These are phyloP conservation scores for Plectranthus barbatus DNA, from an alignment of 257 asterid genomes.

Conservation along the genomic window DNA sequence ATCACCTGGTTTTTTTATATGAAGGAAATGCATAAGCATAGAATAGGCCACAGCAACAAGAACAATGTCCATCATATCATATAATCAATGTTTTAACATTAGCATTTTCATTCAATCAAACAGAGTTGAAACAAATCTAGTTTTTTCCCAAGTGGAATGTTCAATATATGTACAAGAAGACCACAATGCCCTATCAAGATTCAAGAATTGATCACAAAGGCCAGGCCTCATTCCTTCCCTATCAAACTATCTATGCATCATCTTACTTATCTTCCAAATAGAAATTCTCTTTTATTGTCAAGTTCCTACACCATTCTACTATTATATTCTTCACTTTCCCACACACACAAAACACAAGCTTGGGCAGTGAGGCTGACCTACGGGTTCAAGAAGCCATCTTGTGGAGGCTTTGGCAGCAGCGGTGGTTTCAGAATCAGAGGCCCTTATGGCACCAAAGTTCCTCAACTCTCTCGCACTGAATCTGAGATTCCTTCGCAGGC, in stretches of 20 bases:
- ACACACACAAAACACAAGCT: not conserved
- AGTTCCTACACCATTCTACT: not conserved
- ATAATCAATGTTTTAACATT: not conserved
- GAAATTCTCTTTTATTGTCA: too few species aligned
- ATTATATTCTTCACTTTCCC: not conserved
- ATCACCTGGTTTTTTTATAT: slow-evolving; percentile 40
- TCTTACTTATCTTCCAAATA: not conserved
- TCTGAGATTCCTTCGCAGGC: slow-evolving; percentile 37
- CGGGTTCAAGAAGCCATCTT: slow-evolving; percentile 78
- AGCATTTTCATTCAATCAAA: not conserved
- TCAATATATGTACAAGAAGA: too few species aligned
- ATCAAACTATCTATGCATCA: not conserved
- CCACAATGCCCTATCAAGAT: not conserved
- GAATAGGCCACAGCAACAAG: not conserved
- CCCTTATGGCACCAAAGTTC: slow-evolving; percentile 38
- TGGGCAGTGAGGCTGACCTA: slow-evolving; percentile 26
- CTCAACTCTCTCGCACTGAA: slow-evolving; percentile 31
- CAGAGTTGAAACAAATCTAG: not conserved
- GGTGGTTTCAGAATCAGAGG: slow-evolving; percentile 35
- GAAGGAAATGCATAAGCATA: not conserved
- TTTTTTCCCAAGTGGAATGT: not conserved
- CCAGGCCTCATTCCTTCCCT: too few species aligned
- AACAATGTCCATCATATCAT: not conserved
- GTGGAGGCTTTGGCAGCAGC: slow-evolving; percentile 30
- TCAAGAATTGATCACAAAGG: not conserved